These are phyloP conservation scores for Penicillium frequentans DNA, from an alignment of 2,329 filamentous ascomycete species.

Conservation along the genomic window DNA sequence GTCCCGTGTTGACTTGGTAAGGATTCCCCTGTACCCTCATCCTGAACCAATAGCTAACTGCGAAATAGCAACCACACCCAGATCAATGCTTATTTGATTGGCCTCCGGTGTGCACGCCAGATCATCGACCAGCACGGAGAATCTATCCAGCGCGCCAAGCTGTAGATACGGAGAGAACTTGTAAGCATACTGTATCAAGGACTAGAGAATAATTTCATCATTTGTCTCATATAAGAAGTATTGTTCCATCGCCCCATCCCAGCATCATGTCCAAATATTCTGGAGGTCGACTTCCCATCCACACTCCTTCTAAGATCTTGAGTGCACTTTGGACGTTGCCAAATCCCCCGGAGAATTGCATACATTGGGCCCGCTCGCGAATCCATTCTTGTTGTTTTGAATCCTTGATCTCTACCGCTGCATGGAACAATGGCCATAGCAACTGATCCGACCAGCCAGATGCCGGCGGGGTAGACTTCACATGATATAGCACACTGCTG, in stretches of 20 bases:
- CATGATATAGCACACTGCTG: constrained; percentile 5
- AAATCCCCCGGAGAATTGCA: constrained; percentile 5
- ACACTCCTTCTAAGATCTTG: not conserved
- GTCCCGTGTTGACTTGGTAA: not conserved
- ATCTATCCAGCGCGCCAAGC: not conserved
- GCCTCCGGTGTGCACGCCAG: constrained; percentile 1
- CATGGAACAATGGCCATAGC: constrained; percentile 6
- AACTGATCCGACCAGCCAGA: constrained; percentile 5
- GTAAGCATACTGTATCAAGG: not conserved
- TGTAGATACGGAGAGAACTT: not conserved
- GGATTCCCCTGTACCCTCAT: not conserved
- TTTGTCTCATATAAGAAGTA: not conserved
- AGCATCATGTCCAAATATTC: constrained; percentile 4
- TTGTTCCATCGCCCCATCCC: not conserved
- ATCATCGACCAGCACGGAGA: not conserved
- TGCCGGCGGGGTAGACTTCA: constrained; percentile 1
- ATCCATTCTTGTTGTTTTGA: constrained; percentile 1
- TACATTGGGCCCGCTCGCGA: constrained; percentile 1
- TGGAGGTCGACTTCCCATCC: not conserved
- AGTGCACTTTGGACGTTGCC: constrained; percentile 5
- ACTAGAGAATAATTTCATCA: not conserved
- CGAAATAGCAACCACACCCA: constrained; percentile 4
- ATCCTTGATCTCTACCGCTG: constrained; percentile 1
- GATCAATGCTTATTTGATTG: constrained; percentile 5
- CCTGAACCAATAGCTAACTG: not conserved